Evolutionary conservation across 371 early-diverging fungal genomes (phyloP), one percentile per base, ranked within the genome.

Genomic region (Blakeslea trispora): DNA sequence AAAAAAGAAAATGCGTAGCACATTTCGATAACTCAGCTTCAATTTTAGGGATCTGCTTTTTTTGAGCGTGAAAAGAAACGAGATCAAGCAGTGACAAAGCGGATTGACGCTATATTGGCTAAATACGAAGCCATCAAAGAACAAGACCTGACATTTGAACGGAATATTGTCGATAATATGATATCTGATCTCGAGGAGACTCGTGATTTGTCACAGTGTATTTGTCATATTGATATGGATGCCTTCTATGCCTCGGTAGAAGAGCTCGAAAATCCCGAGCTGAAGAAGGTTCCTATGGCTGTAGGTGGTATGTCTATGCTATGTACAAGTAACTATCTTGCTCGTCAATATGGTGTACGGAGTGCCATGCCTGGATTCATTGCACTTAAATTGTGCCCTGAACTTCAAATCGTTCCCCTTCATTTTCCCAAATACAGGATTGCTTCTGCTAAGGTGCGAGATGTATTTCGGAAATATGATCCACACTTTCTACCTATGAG

Each of bases 231-330:
- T 34, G 88, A 87, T 63, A 88, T 87, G 87, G 81, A 79, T 47
- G 85, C 90, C 1, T 91, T 87, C 46, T 91, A 87, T 63, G 89
- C 89, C 0, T 79, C 85, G 0, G 85, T 88, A 1, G 90, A 91
- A 69, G 86, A 85, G 68, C 72, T 85, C 4, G 86, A 85, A 34
- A 58, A 79, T 2, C 87, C 88, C 0, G 72, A 63, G 14, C 39
- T 84, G n/a, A 77, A 72, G 32, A 56, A 53, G 7, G 66, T 79
- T 28, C 89, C 91, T 2, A 84, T 90, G 85, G 91, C 86, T 8
- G 90, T 91, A 17, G 91, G 91, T 17, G 74, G 70, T 7, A 64
- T 69, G 47, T 58, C 69, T 3, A 88, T 89, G 81, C 53, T 90
- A 6, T 74, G 75, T 23, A 89, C 91, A 6, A 87, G 89, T 31